phyloP scores from a whole-genome alignment of 2,329 filamentous ascomycete species.

The Botryotinia globosa region DNA sequence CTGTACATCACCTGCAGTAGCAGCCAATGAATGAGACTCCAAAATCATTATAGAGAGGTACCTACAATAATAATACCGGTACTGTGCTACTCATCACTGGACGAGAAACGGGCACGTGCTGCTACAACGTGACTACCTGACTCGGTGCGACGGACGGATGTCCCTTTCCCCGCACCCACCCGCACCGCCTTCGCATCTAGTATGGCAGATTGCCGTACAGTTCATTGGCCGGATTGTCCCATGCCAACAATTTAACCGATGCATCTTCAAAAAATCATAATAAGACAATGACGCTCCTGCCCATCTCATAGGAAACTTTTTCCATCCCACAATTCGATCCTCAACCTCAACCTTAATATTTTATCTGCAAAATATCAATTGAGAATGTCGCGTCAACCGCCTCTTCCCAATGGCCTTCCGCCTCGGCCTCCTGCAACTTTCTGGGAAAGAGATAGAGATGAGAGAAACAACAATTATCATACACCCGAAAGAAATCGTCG shows the following conservation, averaged over 20 bases:
- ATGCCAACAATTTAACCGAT: not conserved
- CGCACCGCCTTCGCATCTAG: not conserved
- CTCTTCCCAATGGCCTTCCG: conserved; percentile 33
- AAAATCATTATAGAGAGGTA: not conserved
- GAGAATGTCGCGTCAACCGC: conserved; percentile 35
- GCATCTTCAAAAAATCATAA: not conserved
- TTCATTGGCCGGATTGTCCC: not conserved
- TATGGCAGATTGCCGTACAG: not conserved
- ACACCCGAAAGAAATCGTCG: not conserved
- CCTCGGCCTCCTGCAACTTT: conserved; percentile 22
- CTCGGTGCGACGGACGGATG: not conserved
- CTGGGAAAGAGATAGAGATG: not conserved
- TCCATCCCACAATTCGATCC: not conserved
- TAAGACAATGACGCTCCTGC: not conserved
- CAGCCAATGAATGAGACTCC: not conserved
- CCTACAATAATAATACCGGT: too few relatives aligned
- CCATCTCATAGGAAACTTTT: not conserved
- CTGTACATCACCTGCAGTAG: not conserved
- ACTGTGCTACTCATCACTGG: too few relatives aligned
- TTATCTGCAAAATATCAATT: not conserved
- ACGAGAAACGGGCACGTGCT: too few relatives aligned
- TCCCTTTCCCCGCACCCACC: not conserved
- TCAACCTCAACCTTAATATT: not conserved
- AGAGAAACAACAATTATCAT: conserved; percentile 12
- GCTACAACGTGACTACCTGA: not conserved